Conservation (phyloP, 139 green algal species). For the Asterochloris erici region DNA sequence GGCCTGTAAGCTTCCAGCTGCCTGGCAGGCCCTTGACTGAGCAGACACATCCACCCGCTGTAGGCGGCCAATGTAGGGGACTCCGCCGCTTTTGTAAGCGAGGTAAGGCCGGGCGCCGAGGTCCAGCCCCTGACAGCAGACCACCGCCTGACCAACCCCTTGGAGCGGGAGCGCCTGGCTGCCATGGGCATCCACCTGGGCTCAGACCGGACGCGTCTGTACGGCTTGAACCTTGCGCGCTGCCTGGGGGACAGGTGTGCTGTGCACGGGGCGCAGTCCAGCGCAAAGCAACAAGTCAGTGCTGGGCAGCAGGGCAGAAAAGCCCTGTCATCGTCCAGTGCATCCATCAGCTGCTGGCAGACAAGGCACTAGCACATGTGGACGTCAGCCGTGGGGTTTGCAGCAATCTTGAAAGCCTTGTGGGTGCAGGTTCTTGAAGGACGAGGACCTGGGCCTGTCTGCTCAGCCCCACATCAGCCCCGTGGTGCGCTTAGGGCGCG, state of each 20-base stretch:
- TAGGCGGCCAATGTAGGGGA: slow-evolving; percentile 74
- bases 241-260: slow-evolving; percentile 58
- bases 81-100: slow-evolving; percentile 42
- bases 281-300: slow-evolving; percentile 36
- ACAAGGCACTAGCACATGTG: neutral
- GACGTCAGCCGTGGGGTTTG: neutral
- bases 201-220: slow-evolving; percentile 49
- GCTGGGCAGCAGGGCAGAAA: neutral
- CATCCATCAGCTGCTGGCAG: neutral
- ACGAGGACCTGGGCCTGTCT: slow-evolving; percentile 66
- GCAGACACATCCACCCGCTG: neutral
- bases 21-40: too few relatives aligned
- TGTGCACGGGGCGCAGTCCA: slow-evolving; percentile 21
- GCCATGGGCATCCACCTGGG: slow-evolving; percentile 45
- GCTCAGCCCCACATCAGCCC: slow-evolving; percentile 47
- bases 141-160: slow-evolving; percentile 52
- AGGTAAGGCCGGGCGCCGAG: neutral
- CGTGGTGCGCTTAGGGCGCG: slow-evolving; percentile 31
- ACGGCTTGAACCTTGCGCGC: slow-evolving; percentile 74
- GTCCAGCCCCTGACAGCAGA: slow-evolving; percentile 48
- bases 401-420: neutral
- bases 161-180: slow-evolving; percentile 46
- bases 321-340: neutral
- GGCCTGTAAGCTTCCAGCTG: neutral
- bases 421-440: slow-evolving; percentile 9